phyloP scores from a whole-genome alignment of 208 protist genomes.

The Acanthamoeba castellanii region DNA sequence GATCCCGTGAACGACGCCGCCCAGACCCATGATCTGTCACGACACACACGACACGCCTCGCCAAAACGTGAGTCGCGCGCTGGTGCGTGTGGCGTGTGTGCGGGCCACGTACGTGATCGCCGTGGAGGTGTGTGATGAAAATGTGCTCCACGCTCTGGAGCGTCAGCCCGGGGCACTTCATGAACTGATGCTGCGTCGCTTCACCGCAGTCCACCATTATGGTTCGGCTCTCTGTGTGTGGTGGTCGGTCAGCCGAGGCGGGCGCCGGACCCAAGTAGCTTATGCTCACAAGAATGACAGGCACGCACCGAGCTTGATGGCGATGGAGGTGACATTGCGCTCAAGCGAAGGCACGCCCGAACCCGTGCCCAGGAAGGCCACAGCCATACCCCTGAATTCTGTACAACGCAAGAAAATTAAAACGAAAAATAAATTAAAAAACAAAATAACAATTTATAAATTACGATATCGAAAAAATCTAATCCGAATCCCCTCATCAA shows the following conservation, averaged over 20 bases:
- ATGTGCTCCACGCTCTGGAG: constrained; percentile 4
- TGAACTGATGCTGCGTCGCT: constrained; percentile 60
- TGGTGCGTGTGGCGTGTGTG: not conserved
- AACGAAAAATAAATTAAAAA: not conserved
- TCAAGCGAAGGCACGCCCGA: not conserved
- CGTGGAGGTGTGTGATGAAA: constrained; percentile 69
- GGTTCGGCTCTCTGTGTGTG: constrained; percentile 12
- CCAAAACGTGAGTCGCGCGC: not conserved
- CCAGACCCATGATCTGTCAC: constrained; percentile 15
- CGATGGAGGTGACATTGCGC: constrained; percentile 25
- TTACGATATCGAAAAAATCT: too few species aligned
- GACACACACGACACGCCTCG: too few species aligned
- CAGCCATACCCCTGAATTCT: constrained; percentile 26
- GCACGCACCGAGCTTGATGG: not conserved
- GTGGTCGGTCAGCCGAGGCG: too few species aligned
- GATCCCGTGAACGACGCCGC: not conserved
- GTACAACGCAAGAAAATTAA: not conserved
- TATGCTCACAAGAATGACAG: not conserved
- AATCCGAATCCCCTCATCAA: too few species aligned
- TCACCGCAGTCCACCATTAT: constrained; percentile 63
- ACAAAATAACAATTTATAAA: too few species aligned
- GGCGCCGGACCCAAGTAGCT: not conserved
- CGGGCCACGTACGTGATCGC: constrained; percentile 5
- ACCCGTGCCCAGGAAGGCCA: constrained; percentile 50
- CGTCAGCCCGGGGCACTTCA: not conserved